Conservation (phyloP, 192 early-diverging fungal genomes). For the Coemansia asiatica region DNA sequence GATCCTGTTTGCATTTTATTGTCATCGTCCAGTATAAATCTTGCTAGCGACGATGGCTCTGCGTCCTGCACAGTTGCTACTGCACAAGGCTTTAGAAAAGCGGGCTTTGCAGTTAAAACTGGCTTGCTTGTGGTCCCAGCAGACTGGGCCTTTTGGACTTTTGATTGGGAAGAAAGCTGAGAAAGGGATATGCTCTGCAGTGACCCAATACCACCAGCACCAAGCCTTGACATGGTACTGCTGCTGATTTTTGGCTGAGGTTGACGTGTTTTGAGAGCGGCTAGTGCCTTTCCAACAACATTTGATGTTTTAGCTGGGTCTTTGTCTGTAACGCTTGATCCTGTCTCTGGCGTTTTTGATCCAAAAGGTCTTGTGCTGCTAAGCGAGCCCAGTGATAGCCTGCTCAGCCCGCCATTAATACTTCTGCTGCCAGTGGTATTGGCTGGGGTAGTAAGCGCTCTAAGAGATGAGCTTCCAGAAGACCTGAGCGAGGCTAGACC, state of each 20-base stretch:
- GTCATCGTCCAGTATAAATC: slow-evolving; percentile 34
- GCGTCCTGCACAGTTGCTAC: background rate
- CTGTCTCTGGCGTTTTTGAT: background rate
- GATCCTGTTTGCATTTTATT: background rate
- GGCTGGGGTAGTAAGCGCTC: slow-evolving; percentile 12
- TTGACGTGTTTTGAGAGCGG: slow-evolving; percentile 23
- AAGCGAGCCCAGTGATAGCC: slow-evolving; percentile 8
- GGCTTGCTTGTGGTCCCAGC: background rate
- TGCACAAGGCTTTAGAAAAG: background rate
- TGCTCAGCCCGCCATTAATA: background rate
- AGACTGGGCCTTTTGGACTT: background rate
- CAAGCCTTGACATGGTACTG: background rate
- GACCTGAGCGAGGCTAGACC: slow-evolving; percentile 4
- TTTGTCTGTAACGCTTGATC: background rate
- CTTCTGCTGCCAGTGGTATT: background rate
- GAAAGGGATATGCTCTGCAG: background rate
- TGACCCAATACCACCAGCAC: background rate
- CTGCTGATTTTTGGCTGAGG: background rate
- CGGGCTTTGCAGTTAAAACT: background rate
- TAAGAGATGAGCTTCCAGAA: slow-evolving; percentile 11
- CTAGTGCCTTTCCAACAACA: slow-evolving; percentile 45
- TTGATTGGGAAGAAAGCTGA: background rate
- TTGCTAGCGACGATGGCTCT: slow-evolving; percentile 41
- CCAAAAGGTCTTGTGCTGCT: background rate
- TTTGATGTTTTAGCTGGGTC: background rate